Evolutionary conservation across 2,329 filamentous ascomycete genomes (phyloP), one percentile per base, ranked within the genome.

Genomic region (Fusarium oligoseptatum): DNA sequence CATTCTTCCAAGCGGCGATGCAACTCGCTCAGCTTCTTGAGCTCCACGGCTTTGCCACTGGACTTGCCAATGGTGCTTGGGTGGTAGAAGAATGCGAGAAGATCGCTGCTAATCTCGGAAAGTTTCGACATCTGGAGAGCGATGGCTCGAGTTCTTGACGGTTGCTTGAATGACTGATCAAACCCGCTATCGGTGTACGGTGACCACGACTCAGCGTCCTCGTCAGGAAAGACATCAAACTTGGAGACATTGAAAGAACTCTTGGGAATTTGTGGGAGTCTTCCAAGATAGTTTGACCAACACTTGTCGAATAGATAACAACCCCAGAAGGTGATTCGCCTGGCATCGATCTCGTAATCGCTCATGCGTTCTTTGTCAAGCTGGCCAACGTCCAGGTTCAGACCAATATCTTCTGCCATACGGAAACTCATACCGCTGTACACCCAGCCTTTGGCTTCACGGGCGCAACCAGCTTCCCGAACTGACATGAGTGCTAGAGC

Each of bases 291-390:
- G 81, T 98, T 98, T 60, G 95, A 98, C 95, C 96, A 98, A 82
- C 95, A 97, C 88, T 98, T 98, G 85, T 99, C 97, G 81, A 98
- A 97, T n/a, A 98, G 85, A 82, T 97, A 98, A 81, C 95, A 98
- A 8, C 97, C 97, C 97, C 97, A 98, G 80, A 98, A 98, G 0
- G 97, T 98, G 48, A 98, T 92, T 63, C 94, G 89, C 43, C 97
- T 89, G 3, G 95, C 95, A 83, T 99, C 97, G 43, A 97, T 90
- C 82, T 98, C 96, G 56, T 93, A 89, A 67, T 98, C 94, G 70
- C 92, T 91, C 74, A 96, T 88, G 32, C 86, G 83, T 60, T 89
- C 87, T 67, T 85, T 87, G 67, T 88, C 89, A 68, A 94, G 88
- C 10, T 91, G 91, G 20, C 90, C 90, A 1, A 93, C 90, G 79